A percentile compares a stretch with the other conserved stretches of the same genome.
Conservation (phyloP, 331 rosid species). For the Spiraea crenata region DNA sequence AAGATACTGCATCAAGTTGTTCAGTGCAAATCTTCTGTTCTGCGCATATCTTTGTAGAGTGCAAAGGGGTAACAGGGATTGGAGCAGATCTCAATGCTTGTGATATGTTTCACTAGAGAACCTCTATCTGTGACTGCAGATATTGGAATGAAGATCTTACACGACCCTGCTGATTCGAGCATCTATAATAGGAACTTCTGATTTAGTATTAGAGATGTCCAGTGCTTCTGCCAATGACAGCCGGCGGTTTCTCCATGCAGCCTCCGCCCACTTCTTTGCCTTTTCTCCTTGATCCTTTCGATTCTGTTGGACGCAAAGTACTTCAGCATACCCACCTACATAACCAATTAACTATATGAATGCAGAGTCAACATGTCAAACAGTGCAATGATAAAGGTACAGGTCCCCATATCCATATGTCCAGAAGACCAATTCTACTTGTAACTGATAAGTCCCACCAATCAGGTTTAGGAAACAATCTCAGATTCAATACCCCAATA, state of each 20-base stretch:
- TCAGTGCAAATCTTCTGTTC: background rate
- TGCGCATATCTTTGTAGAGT: background rate
- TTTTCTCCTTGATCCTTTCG: conserved; percentile 69
- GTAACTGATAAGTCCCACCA: background rate
- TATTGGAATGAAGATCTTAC: conserved; percentile 26
- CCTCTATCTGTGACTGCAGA: conserved; percentile 6
- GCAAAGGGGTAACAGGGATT: background rate
- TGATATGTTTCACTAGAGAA: background rate
- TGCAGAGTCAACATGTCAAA: background rate
- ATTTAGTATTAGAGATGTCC: conserved; percentile 44
- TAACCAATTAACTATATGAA: conserved; percentile 7
- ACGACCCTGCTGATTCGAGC: conserved; percentile 68
- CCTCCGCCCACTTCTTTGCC: conserved; percentile 59
- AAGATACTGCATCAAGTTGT: background rate
- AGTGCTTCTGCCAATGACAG: conserved; percentile 71
- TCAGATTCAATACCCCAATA: background rate
- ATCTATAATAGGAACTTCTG: conserved; percentile 50
- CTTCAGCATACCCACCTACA: conserved; percentile 77
- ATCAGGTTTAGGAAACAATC: background rate
- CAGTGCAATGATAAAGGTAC: background rate
- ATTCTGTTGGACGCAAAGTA: conserved; percentile 68
- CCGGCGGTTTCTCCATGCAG: conserved; percentile 58
- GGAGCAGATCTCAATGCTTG: background rate
- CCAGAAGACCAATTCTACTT: conserved; percentile 9
- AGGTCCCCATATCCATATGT: conserved; percentile 12